A percentile compares a stretch with the other conserved stretches of the same genome.
phyloP scores from a whole-genome alignment of 176 grass and related monocot genomes.

The Triticum aestivum region DNA sequence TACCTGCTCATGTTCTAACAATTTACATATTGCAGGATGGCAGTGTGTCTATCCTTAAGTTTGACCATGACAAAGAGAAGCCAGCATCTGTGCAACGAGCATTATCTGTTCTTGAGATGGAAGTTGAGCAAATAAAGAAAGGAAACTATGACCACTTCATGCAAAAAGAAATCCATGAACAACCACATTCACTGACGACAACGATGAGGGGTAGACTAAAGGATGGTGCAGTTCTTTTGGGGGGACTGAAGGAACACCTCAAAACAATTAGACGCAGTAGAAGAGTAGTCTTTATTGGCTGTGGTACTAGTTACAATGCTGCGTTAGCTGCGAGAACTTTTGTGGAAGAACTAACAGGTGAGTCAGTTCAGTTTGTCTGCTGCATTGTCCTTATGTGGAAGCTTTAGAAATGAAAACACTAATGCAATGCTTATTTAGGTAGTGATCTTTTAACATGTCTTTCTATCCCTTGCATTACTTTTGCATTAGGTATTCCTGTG shows the following conservation, averaged over 20 bases:
- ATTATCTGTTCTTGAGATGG: slow-evolving; percentile 97
- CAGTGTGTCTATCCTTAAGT: slow-evolving; percentile 85
- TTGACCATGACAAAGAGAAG: slow-evolving; percentile 84
- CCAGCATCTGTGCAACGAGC: slow-evolving; percentile 90
- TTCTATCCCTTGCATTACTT: slow-evolving; percentile 5
- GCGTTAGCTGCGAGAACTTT: slow-evolving; percentile 85
- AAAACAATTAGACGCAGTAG: slow-evolving; percentile 87
- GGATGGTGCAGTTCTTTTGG: slow-evolving; percentile 74
- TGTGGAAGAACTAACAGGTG: slow-evolving; percentile 89
- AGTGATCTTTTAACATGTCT: not conserved
- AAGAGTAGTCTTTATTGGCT: slow-evolving; percentile 90
- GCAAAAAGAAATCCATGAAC: slow-evolving; percentile 99
- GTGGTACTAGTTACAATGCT: slow-evolving; percentile 95
- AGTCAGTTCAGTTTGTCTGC: slow-evolving; percentile 16
- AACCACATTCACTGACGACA: slow-evolving; percentile 87
- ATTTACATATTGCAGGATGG: slow-evolving; percentile 58
- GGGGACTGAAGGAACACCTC: slow-evolving; percentile 86
- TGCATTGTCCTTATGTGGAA: not conserved
- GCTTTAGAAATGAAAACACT: not conserved
- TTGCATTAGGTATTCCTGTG: slow-evolving; percentile 70
- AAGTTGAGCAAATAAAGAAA: slow-evolving; percentile 99
- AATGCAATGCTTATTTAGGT: not conserved
- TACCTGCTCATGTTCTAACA: not conserved
- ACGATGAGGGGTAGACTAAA: slow-evolving; percentile 96
- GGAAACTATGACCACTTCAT: slow-evolving; percentile 93